Conservation (phyloP, 2,329 filamentous ascomycete genomes). For the Fusarium beomiforme region DNA sequence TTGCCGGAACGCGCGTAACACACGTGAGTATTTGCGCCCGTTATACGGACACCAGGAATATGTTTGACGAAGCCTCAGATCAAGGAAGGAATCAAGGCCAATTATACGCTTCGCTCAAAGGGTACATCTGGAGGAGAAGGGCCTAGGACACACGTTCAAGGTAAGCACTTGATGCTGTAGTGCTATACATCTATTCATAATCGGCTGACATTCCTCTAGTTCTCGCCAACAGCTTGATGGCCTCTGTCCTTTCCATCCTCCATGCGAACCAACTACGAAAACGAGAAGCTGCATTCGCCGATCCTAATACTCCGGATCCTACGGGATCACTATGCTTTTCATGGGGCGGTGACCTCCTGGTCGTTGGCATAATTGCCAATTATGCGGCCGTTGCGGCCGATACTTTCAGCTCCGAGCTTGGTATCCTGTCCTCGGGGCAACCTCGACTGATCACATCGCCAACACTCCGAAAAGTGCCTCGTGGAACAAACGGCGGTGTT, state of each 20-base stretch:
- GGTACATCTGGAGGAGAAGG: conserved; percentile 83
- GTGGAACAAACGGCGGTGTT: conserved; percentile 93
- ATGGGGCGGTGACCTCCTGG: conserved; percentile 70
- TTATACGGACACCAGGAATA: neutral
- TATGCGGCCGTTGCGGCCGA: conserved; percentile 94
- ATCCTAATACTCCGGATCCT: conserved; percentile 45
- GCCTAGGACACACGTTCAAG: conserved; percentile 84
- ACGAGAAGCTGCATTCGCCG: conserved; percentile 55
- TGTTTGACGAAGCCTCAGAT: conserved; percentile 61
- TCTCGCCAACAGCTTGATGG: conserved; percentile 85
- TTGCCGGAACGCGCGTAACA: conserved; percentile 84
- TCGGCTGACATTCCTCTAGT: conserved; percentile 56
- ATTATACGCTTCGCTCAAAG: conserved; percentile 79
- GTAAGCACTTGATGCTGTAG: conserved; percentile 45
- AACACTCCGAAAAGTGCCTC: conserved; percentile 80
- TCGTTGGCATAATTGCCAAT: conserved; percentile 77
- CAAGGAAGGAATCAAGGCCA: conserved; percentile 87
- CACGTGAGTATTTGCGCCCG: conserved; percentile 64
- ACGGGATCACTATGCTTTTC: conserved; percentile 63
- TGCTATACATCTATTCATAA: neutral
- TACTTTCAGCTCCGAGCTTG: conserved; percentile 94
- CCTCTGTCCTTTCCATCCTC: conserved; percentile 70
- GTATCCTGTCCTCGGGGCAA: conserved; percentile 80
- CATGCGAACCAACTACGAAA: conserved; percentile 68
- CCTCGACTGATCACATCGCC: conserved; percentile 89